A percentile compares a stretch with the other conserved stretches of the same genome.
Conservation (phyloP, 169 alveolate genomes). For the Plasmodium berghei region DNA sequence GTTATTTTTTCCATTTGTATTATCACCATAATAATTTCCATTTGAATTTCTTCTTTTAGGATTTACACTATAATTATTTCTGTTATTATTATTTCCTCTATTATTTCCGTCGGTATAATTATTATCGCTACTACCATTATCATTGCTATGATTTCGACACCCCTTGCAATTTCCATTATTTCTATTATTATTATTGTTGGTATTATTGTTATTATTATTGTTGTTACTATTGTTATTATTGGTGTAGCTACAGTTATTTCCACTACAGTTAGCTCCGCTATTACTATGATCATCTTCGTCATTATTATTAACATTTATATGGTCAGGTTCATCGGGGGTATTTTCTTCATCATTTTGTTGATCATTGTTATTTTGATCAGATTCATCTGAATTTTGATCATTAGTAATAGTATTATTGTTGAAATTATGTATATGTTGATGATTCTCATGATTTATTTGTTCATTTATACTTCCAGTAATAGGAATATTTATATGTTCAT, state of each 20-base stretch:
- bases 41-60: too few relatives aligned
- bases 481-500: not conserved
- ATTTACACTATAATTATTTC: not conserved
- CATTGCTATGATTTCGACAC: not conserved
- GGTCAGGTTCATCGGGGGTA: not conserved
- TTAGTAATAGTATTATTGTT: too few relatives aligned
- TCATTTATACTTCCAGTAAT: not conserved
- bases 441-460: not conserved
- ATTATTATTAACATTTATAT: constrained; percentile 6
- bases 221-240: constrained; percentile 1
- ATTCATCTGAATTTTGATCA: not conserved
- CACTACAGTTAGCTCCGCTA: not conserved
- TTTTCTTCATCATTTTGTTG: constrained; percentile 20
- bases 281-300: constrained; percentile 10
- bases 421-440: too few relatives aligned
- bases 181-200: not conserved
- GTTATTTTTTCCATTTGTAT: too few relatives aligned
- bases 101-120: not conserved
- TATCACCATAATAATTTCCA: too few relatives aligned
- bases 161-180: not conserved
- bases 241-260: constrained; percentile 17
- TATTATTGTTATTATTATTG: constrained; percentile 3
- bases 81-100: not conserved
- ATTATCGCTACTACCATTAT: not conserved
- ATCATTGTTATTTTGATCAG: not conserved